A percentile compares a stretch with the other conserved stretches of the same genome.
phyloP scores from a whole-genome alignment of 257 asterid species.

The Petunia secreta region DNA sequence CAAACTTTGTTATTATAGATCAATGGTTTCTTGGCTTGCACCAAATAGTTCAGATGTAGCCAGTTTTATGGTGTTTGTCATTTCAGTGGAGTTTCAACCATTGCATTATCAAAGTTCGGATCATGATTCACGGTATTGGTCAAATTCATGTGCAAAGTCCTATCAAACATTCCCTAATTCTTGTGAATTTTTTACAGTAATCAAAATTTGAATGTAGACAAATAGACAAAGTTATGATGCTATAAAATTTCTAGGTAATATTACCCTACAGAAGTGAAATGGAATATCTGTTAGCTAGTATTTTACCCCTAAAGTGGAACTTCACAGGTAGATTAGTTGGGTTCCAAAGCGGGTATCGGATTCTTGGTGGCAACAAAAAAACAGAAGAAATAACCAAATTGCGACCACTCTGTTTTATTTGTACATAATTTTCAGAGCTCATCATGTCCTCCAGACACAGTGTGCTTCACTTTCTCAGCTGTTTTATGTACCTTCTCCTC shows the following conservation, averaged over 20 bases:
- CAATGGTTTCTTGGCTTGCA: slow-evolving; percentile 1
- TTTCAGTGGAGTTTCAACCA: background rate
- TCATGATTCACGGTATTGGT: background rate
- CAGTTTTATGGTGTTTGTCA: background rate
- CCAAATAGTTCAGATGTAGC: background rate
- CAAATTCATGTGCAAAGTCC: background rate
- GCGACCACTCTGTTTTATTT: background rate
- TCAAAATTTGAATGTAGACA: background rate
- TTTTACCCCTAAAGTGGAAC: too few relatives aligned
- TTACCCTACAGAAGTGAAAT: background rate
- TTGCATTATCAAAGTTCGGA: background rate
- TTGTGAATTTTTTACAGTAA: background rate
- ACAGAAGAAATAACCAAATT: too few relatives aligned
- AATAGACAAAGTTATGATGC: background rate
- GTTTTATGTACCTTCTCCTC: slow-evolving; percentile 34
- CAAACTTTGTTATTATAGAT: background rate
- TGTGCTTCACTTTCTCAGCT: slow-evolving; percentile 26
- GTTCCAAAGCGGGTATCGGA: too few relatives aligned
- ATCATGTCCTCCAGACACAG: background rate
- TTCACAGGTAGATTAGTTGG: too few relatives aligned
- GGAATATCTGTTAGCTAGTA: background rate
- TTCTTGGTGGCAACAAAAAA: too few relatives aligned
- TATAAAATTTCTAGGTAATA: background rate
- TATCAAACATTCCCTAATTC: background rate
- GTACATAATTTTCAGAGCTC: slow-evolving; percentile 29